Percentiles rank a stretch among this genome's conserved stretches.
Evolutionary conservation across 148 eudicot genomes (phyloP).

Genomic region (Amaranthus palmeri): DNA sequence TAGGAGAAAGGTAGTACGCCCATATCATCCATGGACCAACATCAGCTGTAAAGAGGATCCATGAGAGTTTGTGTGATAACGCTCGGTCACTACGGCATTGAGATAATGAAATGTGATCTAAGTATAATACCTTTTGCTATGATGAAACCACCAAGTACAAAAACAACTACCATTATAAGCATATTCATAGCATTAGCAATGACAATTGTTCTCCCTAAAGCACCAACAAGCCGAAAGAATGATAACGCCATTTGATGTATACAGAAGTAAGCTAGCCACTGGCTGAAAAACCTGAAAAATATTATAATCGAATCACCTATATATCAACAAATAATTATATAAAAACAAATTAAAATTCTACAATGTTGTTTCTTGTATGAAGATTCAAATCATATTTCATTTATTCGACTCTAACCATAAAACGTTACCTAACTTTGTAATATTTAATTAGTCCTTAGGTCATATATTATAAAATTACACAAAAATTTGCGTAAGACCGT

Average conservation of each 20-base stretch:
- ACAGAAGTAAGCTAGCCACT: slow-evolving; percentile 56
- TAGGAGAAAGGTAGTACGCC: slow-evolving; percentile 66
- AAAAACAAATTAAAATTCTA: no score
- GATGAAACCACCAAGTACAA: slow-evolving; percentile 68
- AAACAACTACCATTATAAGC: slow-evolving; percentile 40
- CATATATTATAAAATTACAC: no score
- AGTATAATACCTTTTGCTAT: slow-evolving; percentile 45
- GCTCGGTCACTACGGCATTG: no score
- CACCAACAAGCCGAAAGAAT: slow-evolving; percentile 58
- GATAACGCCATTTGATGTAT: slow-evolving; percentile 65
- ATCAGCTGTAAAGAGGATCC: slow-evolving; percentile 36
- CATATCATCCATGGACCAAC: slow-evolving; percentile 51
- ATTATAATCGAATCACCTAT: not conserved
- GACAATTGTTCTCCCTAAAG: slow-evolving; percentile 53
- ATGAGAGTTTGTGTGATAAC: not conserved
- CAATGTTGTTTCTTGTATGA: no score
- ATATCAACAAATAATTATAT: not conserved
- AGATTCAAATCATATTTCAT: no score
- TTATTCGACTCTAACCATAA: no score
- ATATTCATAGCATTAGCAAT: slow-evolving; percentile 43
- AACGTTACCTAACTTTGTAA: no score
- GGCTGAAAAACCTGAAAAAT: slow-evolving; percentile 48
- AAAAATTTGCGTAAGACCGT: no score
- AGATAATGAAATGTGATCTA: not conserved
- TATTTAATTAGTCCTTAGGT: no score